Conservation (phyloP, 441 rosid genomes). For the Arabidopsis lyrata region DNA sequence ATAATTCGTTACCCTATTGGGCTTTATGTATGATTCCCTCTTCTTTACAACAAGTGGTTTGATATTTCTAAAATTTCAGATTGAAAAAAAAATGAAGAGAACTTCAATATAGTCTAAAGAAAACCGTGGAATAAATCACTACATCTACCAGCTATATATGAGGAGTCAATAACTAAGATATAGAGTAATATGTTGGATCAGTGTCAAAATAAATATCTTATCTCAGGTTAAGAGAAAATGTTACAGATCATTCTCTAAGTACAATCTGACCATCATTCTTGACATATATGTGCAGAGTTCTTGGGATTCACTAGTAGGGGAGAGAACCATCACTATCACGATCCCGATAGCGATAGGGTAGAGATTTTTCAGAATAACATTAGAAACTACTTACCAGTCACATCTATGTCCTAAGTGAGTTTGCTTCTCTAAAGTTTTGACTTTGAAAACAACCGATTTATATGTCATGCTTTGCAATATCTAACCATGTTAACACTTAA, state of each 20-base stretch:
- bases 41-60: not conserved
- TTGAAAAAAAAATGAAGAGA: not conserved
- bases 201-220: not conserved
- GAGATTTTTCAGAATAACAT: not conserved
- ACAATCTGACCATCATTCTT: not conserved
- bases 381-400: not conserved
- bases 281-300: not conserved
- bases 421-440: not conserved
- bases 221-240: not conserved
- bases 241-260: not conserved
- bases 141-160: not conserved
- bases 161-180: not conserved
- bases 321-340: too few species aligned
- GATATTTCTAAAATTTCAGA: not conserved
- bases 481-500: too few species aligned
- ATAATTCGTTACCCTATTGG: slow-evolving; percentile 4
- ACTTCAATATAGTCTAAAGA: not conserved
- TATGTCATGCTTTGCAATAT: not conserved
- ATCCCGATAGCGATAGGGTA: not conserved
- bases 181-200: not conserved
- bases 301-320: not conserved
- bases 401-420: not conserved
- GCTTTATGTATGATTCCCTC: not conserved
- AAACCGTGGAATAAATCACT: not conserved
- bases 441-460: not conserved